Base-by-base conservation (phyloP, 495 filamentous ascomycete species). In the Penicillium steckii region DNA sequence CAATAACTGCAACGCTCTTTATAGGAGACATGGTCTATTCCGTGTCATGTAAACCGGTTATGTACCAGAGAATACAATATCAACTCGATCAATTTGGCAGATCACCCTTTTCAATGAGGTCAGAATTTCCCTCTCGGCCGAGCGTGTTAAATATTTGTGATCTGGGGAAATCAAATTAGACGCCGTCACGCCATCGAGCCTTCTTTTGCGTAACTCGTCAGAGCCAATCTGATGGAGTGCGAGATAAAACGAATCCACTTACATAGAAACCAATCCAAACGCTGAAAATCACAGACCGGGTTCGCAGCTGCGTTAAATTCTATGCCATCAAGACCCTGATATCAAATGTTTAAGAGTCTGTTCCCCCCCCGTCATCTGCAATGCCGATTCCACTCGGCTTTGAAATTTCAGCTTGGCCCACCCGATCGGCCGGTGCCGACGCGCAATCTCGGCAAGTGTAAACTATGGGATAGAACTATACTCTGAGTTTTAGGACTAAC, bases 1-100 rank as follows among this genome's bases (percentile, higher is more conserved):
- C 81, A 51, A 85, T 82, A 4, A 85, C 72, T 17, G 82, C 82
- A 9, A 85, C 73, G 18, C 75, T 70, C 59, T 79, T 82, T 22
- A 75, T 57, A 6, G 56, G 52, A 38, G 52, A 18, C 63, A 67
- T 63, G 17, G n/a, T 52, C 4, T 17, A 4, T 22, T 29, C 30
- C 26, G 38, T 6, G 8, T n/a, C 29, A 21, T 10, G 29, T 8
- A 29, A n/a, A 29, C 4, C n/a, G 7, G 18, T 42, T 27, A 27
- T 27, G 4, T 27, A 27, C 26, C 4, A 4, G 10, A 27, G 4
- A 15, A 37, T n/a, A 37, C 18, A 15, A 5, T 37, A n/a, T n/a
- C n/a, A n/a, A n/a, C n/a, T n/a, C n/a, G n/a, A 25, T 43, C 19
- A 25, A 43, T 23, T 25, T 24, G 25, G 19, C 8, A 2, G 9